phyloP scores from a whole-genome alignment of 768 basidiomycete genomes.

The Auriculariales sp. region DNA sequence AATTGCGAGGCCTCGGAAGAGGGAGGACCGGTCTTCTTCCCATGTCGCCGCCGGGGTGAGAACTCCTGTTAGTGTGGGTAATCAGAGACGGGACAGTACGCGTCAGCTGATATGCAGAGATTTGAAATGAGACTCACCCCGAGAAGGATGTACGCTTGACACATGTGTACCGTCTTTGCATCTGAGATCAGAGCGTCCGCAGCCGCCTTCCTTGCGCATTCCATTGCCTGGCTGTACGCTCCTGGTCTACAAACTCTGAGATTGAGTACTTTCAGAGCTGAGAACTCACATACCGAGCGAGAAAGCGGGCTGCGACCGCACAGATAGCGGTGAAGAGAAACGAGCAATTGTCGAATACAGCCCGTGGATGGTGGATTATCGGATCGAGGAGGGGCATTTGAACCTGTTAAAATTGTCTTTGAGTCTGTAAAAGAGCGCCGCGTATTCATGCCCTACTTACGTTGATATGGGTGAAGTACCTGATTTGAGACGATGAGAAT shows the following conservation, averaged over 20 bases:
- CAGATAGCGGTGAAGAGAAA: slow-evolving; percentile 80
- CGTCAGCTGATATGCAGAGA: too few species aligned
- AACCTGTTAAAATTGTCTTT: slow-evolving; percentile 38
- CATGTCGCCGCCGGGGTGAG: slow-evolving; percentile 41
- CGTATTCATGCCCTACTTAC: background rate
- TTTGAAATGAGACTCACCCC: slow-evolving; percentile 24
- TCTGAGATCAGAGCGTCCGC: slow-evolving; percentile 44
- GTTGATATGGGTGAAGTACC: background rate
- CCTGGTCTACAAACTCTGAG: slow-evolving; percentile 38
- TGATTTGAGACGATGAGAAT: background rate
- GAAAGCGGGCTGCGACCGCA: slow-evolving; percentile 73
- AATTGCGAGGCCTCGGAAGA: slow-evolving; percentile 78
- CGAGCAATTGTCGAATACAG: slow-evolving; percentile 68
- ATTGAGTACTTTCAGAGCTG: background rate
- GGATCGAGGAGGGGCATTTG: slow-evolving; percentile 43
- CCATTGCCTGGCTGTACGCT: slow-evolving; percentile 79
- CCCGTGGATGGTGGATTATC: slow-evolving; percentile 65
- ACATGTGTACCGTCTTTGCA: slow-evolving; percentile 61
- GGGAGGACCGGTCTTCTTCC: slow-evolving; percentile 85
- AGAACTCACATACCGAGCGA: slow-evolving; percentile 13
- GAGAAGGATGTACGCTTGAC: slow-evolving; percentile 86
- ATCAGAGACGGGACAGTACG: slow-evolving; percentile 45
- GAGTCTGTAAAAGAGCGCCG: slow-evolving; percentile 13
- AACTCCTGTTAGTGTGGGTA: background rate
- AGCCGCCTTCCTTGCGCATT: slow-evolving; percentile 72